A percentile compares a stretch with the other conserved stretches of the same genome.
These are phyloP conservation scores for Platanthera guangdongensis DNA, from an alignment of 106 monocot genomes.

Conservation along the genomic window DNA sequence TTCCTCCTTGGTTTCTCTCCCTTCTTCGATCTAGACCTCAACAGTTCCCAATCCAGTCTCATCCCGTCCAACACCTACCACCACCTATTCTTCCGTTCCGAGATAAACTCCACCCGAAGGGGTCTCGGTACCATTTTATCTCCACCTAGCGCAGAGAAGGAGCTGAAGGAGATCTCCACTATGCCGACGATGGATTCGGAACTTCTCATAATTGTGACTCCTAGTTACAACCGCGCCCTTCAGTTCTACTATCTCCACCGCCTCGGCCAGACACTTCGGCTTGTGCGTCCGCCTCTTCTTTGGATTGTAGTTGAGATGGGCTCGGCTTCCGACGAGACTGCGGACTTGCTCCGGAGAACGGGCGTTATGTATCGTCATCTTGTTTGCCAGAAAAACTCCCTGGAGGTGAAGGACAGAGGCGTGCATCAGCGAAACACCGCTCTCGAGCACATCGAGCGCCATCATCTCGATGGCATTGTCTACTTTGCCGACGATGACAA, in stretches of 20 bases:
- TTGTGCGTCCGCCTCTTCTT: slow-evolving; percentile 48
- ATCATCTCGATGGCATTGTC: slow-evolving; percentile 38
- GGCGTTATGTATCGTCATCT: slow-evolving; percentile 72
- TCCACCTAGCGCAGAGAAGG: neutral
- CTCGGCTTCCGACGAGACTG: slow-evolving; percentile 47
- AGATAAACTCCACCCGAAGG: neutral
- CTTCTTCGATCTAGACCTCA: slow-evolving; percentile 22
- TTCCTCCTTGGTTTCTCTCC: slow-evolving; percentile 35
- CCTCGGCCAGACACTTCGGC: slow-evolving; percentile 57
- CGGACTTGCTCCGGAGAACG: slow-evolving; percentile 39
- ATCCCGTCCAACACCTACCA: neutral
- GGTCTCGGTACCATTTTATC: neutral
- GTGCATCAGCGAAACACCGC: slow-evolving; percentile 49
- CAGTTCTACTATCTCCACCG: slow-evolving; percentile 67
- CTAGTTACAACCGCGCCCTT: slow-evolving; percentile 61
- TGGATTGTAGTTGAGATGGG: slow-evolving; percentile 82
- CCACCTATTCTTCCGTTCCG: neutral
- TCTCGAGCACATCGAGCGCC: slow-evolving; percentile 35
- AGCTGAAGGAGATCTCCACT: neutral
- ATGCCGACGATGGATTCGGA: slow-evolving; percentile 7
- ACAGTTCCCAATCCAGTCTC: neutral
- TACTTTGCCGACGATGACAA: slow-evolving; percentile 60
- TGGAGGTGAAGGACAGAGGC: slow-evolving; percentile 27
- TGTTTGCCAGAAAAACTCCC: slow-evolving; percentile 16
- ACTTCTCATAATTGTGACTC: slow-evolving; percentile 81